Evolutionary conservation across 2,329 filamentous ascomycete species (phyloP), one percentile per base, ranked within the genome.

Genomic region (Xenoacremonium recifei): DNA sequence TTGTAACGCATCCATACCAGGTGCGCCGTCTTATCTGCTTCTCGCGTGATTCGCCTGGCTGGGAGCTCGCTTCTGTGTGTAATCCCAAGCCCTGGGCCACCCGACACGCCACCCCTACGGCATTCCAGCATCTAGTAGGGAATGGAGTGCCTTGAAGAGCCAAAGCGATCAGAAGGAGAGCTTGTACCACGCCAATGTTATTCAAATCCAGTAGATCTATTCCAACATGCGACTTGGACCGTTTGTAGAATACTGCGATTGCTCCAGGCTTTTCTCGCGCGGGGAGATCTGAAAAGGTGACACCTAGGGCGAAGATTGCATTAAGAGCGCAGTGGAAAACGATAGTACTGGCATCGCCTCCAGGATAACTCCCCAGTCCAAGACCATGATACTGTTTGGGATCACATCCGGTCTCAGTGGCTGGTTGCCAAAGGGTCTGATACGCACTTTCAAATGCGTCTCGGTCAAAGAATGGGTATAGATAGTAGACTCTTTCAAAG

Each of bases 401-500:
- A 27, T 27, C 13, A n/a, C n/a, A n/a, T 9, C 9, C 7, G 23
- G 9, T 27, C 23, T 27, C 9, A 9, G 13, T 27, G 13, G 9
- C 13, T 13, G 23, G 23, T 13, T 9, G 44, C 68, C 68, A 72
- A 1, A 73, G 50, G 23, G 58, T 64, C 23, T 64, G 51, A 35
- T 72, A 72, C 1, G 65, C 66, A 15, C 48, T 45, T 39, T 68
- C 54, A 35, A 75, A 73, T n/a, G 61, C 61, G 0, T 60, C 57
- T 4, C 64, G 59, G 50, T 73, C 63, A 38, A 73, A 66, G 41
- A 71, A 67, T 0, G 71, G 71, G 38, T 71, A 72, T 7, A 73
- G 54, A 47, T 63, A 69, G 44, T 66, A 66, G 2, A 73, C 56
- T 7, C 60, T 50, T 12, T 66, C 51, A 47, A 63, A 71, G 39